These are phyloP conservation scores for Mycena rebaudengoi DNA, from an alignment of 768 basidiomycete species.

Conservation along the genomic window DNA sequence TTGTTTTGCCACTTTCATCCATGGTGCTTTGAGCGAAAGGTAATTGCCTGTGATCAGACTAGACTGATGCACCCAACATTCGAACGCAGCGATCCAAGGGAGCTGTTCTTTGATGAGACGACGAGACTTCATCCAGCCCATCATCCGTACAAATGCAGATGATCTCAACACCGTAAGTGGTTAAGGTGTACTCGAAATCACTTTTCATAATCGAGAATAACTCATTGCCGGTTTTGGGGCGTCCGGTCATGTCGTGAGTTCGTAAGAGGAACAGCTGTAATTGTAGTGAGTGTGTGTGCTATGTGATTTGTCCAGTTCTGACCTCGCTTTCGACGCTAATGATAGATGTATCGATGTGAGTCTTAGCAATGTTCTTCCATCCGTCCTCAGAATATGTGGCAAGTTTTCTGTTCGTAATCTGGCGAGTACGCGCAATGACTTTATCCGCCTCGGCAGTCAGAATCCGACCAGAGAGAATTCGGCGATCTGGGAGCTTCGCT, in stretches of 20 bases:
- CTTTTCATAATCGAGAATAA: no score
- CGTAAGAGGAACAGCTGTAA: conserved; percentile 30
- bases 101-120: conserved; percentile 14
- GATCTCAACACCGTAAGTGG: no score
- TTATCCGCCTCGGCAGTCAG: not conserved
- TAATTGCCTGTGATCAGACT: conserved; percentile 39
- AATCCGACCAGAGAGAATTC: conserved; percentile 14
- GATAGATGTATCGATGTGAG: conserved; percentile 32
- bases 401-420: conserved; percentile 24
- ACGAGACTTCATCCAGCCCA: conserved; percentile 32
- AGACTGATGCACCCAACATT: no score
- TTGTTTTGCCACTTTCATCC: conserved; percentile 3
- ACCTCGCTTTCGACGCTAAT: conserved; percentile 36
- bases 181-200: no score
- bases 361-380: conserved; percentile 40
- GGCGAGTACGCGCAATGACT: conserved; percentile 6
- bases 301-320: no score
- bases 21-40: conserved; percentile 13
- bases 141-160: no score
- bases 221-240: conserved; percentile 35
- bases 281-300: no score
- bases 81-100: no score
- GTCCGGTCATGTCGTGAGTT: conserved; percentile 30
- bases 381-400: conserved; percentile 41
- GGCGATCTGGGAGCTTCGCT: no score